Percentiles rank a stretch among this genome's conserved stretches.
These are phyloP conservation scores for Aspergillus pseudoviridinutans DNA, from an alignment of 2,329 filamentous ascomycete genomes.

Conservation along the genomic window DNA sequence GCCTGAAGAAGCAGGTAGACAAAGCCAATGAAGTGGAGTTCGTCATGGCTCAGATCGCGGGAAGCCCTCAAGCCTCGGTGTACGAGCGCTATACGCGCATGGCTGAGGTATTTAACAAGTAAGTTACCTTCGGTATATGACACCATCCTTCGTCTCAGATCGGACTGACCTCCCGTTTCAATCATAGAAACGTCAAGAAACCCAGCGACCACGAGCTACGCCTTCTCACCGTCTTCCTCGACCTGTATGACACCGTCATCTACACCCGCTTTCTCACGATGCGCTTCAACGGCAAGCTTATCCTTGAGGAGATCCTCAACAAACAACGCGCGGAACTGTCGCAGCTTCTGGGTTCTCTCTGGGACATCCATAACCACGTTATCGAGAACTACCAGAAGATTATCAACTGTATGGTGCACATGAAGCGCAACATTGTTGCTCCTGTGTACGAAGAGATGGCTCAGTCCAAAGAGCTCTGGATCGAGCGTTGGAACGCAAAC, in stretches of 20 bases:
- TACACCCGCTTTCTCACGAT: conserved; percentile 19
- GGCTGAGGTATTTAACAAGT: conserved; percentile 15
- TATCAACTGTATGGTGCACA: conserved; percentile 7
- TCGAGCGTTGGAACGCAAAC: conserved; percentile 1
- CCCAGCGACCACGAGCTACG: conserved; percentile 16
- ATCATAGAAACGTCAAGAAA: conserved; percentile 17
- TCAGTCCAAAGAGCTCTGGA: conserved; percentile 9
- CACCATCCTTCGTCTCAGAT: not conserved
- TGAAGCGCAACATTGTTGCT: conserved; percentile 13
- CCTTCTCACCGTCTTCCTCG: conserved; percentile 19
- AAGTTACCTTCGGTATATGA: conserved; percentile 2
- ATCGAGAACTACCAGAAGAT: conserved; percentile 20
- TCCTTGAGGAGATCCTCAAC: conserved; percentile 5
- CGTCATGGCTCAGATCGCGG: conserved; percentile 9
- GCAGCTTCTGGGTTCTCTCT: conserved; percentile 12
- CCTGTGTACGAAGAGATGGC: conserved; percentile 9
- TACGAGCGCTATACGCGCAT: not conserved
- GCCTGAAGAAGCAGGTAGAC: conserved; percentile 9
- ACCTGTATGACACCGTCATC: conserved; percentile 25
- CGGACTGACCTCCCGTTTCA: not conserved
- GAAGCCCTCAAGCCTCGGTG: not conserved
- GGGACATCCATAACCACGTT: conserved; percentile 16
- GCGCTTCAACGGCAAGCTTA: conserved; percentile 14
- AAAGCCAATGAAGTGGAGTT: conserved; percentile 4
- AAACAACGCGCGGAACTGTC: conserved; percentile 11